Base-by-base conservation (phyloP, 495 filamentous ascomycete species). In the Trichoderma virens region DNA sequence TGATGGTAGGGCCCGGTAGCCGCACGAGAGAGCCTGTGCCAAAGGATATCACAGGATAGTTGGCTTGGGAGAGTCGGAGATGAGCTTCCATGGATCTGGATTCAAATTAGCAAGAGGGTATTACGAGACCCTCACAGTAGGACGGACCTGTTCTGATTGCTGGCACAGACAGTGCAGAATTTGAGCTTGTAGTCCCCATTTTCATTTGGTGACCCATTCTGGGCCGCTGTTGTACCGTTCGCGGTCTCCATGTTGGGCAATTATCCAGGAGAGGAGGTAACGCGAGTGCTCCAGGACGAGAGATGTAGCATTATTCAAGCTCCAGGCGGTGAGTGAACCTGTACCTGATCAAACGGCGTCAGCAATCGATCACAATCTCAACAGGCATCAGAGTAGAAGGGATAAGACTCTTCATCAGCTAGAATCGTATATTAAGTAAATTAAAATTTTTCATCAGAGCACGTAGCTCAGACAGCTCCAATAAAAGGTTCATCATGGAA, bases 101-200 rank as follows among this genome's bases (percentile, higher is more conserved):
- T 38, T 5, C 6, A 16, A 56, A 69, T 63, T 71, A 61, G 59
- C 18, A 39, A 61, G 18, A 25, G 9, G 18, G 59, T 14, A 27
- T 13, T 20, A 38, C 6, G 31, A n/a, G 16, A 18, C 59, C 14
- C 7, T 35, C 65, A 41, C 61, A n/a, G 59, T 30, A n/a, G 7
- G 27, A 72, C 80, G 62, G 80, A 96, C 84, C 93, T 86, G 71
- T 98, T 97, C 69, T 97, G 87, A 71, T 99, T 98, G 69, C 91
- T 96, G 5, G 94, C 94, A 76, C 95, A 99, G 41, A 99, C 94
- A 2, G 95, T 99, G 82, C 95, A 99, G 78, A 98, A 97, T 70
- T 89, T 94, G 47, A 99, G 82, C 72, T 90, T 95, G 82, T 86
- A 94, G 28, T 75, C 82, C 11, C 76, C 75, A 7, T 67, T 25